phyloP scores from a whole-genome alignment of 2,329 filamentous ascomycete species.

The Pseudopithomyces maydicus region DNA sequence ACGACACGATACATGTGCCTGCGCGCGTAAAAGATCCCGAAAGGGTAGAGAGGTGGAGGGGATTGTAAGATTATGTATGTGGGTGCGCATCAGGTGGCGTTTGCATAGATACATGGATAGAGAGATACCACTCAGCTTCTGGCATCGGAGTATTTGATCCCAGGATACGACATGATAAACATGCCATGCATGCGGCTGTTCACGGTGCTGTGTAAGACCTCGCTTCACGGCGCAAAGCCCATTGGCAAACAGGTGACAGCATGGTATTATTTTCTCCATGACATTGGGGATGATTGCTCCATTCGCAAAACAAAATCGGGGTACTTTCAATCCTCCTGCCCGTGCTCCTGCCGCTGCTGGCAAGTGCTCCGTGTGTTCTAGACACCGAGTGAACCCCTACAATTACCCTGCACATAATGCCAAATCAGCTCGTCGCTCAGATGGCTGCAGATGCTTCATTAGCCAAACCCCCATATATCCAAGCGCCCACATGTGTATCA shows the following conservation, averaged over 20 bases:
- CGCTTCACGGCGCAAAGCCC: neutral
- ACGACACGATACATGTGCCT: too few relatives aligned
- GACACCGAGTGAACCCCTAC: slow-evolving; percentile 4
- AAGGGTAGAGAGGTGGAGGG: too few relatives aligned
- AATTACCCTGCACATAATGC: slow-evolving; percentile 20
- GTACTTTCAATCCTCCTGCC: slow-evolving; percentile 6
- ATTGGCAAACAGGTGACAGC: too few relatives aligned
- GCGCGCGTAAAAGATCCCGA: too few relatives aligned
- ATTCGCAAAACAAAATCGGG: slow-evolving; percentile 9
- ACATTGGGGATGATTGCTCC: slow-evolving; percentile 1
- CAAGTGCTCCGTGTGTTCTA: slow-evolving; percentile 3
- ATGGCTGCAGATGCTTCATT: slow-evolving; percentile 17
- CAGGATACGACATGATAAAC: slow-evolving; percentile 9
- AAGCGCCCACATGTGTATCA: slow-evolving; percentile 3
- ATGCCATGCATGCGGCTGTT: neutral
- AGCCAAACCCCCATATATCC: slow-evolving; percentile 4
- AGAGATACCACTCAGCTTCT: slow-evolving; percentile 11
- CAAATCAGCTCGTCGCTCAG: slow-evolving; percentile 34
- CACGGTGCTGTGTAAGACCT: too few relatives aligned
- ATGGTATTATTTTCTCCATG: neutral
- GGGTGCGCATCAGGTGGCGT: slow-evolving; percentile 13
- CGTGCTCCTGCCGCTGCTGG: slow-evolving; percentile 1
- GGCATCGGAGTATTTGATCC: slow-evolving; percentile 1
- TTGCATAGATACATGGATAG: neutral
- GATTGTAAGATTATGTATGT: neutral